Evolutionary conservation across 345 rosid species (phyloP).

Genomic region (Eucalyptus cloeziana): DNA sequence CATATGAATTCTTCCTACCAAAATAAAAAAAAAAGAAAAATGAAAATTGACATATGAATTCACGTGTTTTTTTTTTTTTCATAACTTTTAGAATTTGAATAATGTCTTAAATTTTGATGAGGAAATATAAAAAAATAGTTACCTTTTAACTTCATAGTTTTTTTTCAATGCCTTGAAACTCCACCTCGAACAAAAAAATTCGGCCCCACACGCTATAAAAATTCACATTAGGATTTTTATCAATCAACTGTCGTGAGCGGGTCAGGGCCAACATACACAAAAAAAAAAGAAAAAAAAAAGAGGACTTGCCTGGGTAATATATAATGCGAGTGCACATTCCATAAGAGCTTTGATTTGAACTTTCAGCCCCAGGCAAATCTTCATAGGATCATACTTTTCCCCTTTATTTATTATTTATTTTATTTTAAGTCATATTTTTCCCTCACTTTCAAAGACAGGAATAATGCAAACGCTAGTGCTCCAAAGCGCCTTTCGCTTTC

Average conservation of each 20-base stretch:
- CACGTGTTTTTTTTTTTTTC: not conserved
- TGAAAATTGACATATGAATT: not conserved
- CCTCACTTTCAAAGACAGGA: not conserved
- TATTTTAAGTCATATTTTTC: not conserved
- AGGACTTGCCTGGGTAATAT: not conserved
- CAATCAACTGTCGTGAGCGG: not conserved
- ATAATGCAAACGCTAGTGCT: not conserved
- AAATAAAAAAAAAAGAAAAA: too few relatives aligned
- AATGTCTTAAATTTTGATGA: not conserved
- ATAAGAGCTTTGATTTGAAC: not conserved
- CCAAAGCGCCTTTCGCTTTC: conserved; percentile 1
- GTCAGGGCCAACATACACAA: not conserved
- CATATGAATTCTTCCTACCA: too few relatives aligned
- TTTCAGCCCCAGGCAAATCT: not conserved
- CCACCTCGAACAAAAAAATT: not conserved
- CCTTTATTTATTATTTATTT: not conserved
- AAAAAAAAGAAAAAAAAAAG: not conserved
- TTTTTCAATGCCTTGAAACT: not conserved
- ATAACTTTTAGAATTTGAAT: not conserved
- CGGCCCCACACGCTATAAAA: not conserved
- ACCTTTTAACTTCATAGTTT: not conserved
- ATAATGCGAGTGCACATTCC: not conserved
- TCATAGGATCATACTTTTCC: conserved; percentile 6
- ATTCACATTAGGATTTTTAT: not conserved
- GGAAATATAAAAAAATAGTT: not conserved